Base-by-base conservation (phyloP, 2,329 filamentous ascomycete species). In the Trichophaea hybrida region DNA sequence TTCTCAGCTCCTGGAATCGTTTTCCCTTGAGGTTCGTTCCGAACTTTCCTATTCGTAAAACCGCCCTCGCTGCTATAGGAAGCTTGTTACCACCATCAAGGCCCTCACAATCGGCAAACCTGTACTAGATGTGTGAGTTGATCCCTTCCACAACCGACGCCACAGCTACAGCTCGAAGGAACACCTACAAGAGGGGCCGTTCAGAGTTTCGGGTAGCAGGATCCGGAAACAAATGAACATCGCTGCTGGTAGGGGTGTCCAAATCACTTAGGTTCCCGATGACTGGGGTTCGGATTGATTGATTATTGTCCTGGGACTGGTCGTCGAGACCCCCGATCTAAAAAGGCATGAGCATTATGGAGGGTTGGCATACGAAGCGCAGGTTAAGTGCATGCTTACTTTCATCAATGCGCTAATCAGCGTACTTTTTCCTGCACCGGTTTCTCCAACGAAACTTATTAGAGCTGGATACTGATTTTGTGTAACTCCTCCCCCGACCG, bases 21-120 rank as follows among this genome's bases (percentile, higher is more conserved):
- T 51, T 51, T 5, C 48, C 48, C 5, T 51, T 51, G n/a, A 24
- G 32, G 15, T 51, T 51, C 48, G 15, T 24, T 51, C 48, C 32
- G 6, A 33, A 51, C 15, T 46, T 44, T 15, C 43, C 38, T 31
- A 35, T 32, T 53, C 34, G 50, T 37, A 57, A 51, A 12, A 46
- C 37, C 17, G 48, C 52, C 52, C 55, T 55, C 7, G 51, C 34
- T 8, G 52, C 58, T 34, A 65, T 58, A 40, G 66, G 66, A 4
- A 56, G 51, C 13, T 59, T 55, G 31, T 65, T 65, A 1, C 66
- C 66, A 17, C 65, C 65, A 46, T 64, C 61, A 35, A 66, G 34
- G 13, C 66, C 66, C 54, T 68, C 66, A 31, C 65, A 67, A 37
- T 67, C 65, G 5, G 63, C 64, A 58, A 62, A 67, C 12, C 65